Conservation (phyloP, 2,329 filamentous ascomycete species). For the Dendryphion nanum region DNA sequence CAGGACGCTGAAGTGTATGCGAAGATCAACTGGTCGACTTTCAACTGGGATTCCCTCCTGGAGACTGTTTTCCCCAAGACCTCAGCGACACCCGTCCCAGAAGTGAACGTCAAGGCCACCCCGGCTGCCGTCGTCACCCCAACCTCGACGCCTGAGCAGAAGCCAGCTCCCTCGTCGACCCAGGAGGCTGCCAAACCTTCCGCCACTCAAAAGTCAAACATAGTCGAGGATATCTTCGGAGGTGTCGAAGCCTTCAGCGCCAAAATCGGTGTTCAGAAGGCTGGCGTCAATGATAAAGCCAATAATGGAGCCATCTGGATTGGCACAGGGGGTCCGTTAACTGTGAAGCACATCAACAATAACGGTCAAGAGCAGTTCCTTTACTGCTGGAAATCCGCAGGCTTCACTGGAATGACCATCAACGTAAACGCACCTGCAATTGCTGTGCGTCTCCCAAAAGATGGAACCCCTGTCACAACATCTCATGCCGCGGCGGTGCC, state of each 20-base stretch:
- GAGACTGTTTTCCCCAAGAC: slow-evolving; percentile 21
- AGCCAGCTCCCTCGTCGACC: slow-evolving; percentile 6
- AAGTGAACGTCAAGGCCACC: slow-evolving; percentile 4
- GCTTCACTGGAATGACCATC: slow-evolving; percentile 36
- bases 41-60: slow-evolving; percentile 27
- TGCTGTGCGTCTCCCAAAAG: slow-evolving; percentile 38
- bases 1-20: slow-evolving; percentile 24
- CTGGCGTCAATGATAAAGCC: slow-evolving; percentile 27
- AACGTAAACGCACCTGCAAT: slow-evolving; percentile 37
- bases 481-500: slow-evolving; percentile 39
- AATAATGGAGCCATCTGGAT: slow-evolving; percentile 36
- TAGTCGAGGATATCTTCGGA: slow-evolving; percentile 1
- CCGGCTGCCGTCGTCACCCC: slow-evolving; percentile 7
- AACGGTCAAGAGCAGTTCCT: slow-evolving; percentile 28
- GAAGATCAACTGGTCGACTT: slow-evolving; percentile 28
- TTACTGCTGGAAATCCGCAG: slow-evolving; percentile 37
- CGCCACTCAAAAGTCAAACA: background rate
- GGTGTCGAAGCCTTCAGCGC: slow-evolving; percentile 20
- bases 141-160: slow-evolving; percentile 5
- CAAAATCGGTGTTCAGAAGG: slow-evolving; percentile 18
- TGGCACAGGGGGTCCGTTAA: slow-evolving; percentile 33
- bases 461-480: slow-evolving; percentile 36
- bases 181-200: background rate
- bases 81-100: background rate
- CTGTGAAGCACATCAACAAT: slow-evolving; percentile 37